Base-by-base conservation (phyloP, 352 stramenopile species). In the Phytopythium ostracodes region DNA sequence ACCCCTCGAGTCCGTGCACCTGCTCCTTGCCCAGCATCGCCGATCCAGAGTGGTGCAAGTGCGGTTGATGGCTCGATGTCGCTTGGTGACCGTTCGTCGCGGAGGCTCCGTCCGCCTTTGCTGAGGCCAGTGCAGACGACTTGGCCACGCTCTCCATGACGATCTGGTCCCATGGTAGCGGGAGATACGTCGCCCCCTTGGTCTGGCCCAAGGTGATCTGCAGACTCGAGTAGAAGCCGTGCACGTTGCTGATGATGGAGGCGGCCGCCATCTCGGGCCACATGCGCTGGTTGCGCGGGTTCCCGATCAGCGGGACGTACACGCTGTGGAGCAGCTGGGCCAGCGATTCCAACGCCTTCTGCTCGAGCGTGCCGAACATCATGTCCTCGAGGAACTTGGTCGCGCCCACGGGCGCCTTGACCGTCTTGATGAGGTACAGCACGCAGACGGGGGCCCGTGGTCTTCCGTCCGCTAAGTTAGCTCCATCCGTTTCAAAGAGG, bases 191-290 rank as follows among this genome's bases (percentile, higher is more conserved):
- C 5, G 76, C 77, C 0, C 89, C 89, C 29, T 87, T 76, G 18
- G 89, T 92, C 61, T 96, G 87, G 2, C 89, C 89, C 14, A 94
- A 71, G 0, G 84, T 96, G 70, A 97, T 97, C 70, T 96, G 87
- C 11, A 97, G 47, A 36, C 78, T 94, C 10, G 83, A 91, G 57
- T 87, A 91, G 66, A 94, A 94, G 36, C 76, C 73, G 54, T 92
- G 81, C 2, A 91, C 68, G 43, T 92, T 91, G 68, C 75, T 83
- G 44, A 92, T 76, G 43, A 94, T 76, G 24, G 83, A 92, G 10
- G 79, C 79, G 5, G 84, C 84, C 44, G 92, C 84, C 76, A 93
- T 91, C 67, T 94, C 84, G 14, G 81, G 84, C 83, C 87, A 94
- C 68, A 77, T 52, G 29, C 76, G 72, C 68, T 95, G 87, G 72